Percentiles rank a stretch among this genome's conserved stretches.
Evolutionary conservation across 176 grass and related monocot genomes (phyloP).

Genomic region (Olyra latifolia): DNA sequence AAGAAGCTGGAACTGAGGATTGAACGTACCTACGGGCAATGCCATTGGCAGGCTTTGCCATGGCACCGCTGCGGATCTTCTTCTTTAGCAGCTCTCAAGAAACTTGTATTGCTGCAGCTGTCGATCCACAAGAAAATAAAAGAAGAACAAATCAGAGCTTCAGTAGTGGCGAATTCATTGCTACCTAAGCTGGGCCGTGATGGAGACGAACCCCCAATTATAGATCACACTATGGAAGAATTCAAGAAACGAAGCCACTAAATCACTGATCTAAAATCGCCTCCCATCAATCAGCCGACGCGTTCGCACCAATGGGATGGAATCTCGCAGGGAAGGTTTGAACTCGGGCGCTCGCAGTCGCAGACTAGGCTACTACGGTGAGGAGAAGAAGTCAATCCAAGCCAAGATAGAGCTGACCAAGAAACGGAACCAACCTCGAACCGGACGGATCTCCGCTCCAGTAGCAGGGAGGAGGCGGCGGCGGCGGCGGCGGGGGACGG

Average conservation of each 20-base stretch:
- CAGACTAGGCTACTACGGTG: neutral
- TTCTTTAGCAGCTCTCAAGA: neutral
- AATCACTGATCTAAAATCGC: neutral
- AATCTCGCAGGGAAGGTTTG: constrained; percentile 27
- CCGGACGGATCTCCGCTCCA: constrained; percentile 21
- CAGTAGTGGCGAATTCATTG: neutral
- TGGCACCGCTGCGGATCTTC: neutral
- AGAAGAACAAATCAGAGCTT: neutral
- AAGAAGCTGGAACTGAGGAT: neutral
- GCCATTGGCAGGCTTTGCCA: constrained; percentile 36
- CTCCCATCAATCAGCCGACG: neutral
- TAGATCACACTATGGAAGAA: neutral
- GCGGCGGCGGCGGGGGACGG: neutral
- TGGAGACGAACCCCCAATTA: neutral
- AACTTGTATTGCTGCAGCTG: neutral
- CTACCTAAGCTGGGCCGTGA: neutral
- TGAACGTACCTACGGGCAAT: constrained; percentile 35
- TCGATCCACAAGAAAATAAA: neutral
- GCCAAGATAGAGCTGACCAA: constrained; percentile 17
- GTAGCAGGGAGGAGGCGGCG: neutral
- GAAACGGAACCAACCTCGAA: neutral
- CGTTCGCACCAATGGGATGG: neutral
- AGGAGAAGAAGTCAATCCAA: neutral
- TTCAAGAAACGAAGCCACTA: neutral
- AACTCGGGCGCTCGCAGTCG: neutral